Evolutionary conservation across 768 basidiomycete genomes (phyloP).

Genomic region (Porphyrellus cyaneotinctus): DNA sequence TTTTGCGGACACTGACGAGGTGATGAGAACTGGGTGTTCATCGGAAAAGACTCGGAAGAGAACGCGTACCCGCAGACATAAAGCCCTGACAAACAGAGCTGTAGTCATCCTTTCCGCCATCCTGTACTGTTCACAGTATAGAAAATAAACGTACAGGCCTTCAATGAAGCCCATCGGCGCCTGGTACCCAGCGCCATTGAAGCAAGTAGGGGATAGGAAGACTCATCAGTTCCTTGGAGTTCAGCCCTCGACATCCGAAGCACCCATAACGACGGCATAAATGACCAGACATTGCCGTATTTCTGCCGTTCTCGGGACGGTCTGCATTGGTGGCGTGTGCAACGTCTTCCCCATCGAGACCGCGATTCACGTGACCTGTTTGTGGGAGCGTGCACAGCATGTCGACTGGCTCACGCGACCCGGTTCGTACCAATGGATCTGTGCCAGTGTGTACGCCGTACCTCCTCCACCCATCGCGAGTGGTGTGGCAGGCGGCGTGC

Average conservation of each 20-base stretch:
- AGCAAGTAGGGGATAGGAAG: not conserved
- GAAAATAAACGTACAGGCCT: constrained; percentile 74
- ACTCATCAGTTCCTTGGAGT: constrained; percentile 1
- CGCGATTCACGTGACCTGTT: too few relatives aligned
- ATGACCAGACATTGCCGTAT: constrained; percentile 55
- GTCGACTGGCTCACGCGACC: too few relatives aligned
- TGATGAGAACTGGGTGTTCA: too few relatives aligned
- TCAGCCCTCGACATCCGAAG: constrained; percentile 12
- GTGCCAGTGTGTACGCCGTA: too few relatives aligned
- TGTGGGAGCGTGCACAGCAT: too few relatives aligned
- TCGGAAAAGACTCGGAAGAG: not conserved
- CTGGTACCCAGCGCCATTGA: constrained; percentile 30
- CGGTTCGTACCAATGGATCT: too few relatives aligned
- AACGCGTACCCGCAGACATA: constrained; percentile 50
- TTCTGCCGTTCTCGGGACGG: constrained; percentile 31
- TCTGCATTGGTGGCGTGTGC: too few relatives aligned
- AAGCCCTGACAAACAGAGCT: constrained; percentile 74
- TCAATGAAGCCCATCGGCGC: constrained; percentile 79
- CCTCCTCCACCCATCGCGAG: too few relatives aligned
- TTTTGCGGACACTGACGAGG: constrained; percentile 55
- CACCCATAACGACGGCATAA: constrained; percentile 73
- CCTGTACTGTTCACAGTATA: constrained; percentile 65
- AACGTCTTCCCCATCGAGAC: too few relatives aligned
- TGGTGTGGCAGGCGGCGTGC: too few relatives aligned
- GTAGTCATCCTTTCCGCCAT: constrained; percentile 64